Evolutionary conservation across 2,329 filamentous ascomycete species (phyloP).

Genomic region (Calonectria crousiana): DNA sequence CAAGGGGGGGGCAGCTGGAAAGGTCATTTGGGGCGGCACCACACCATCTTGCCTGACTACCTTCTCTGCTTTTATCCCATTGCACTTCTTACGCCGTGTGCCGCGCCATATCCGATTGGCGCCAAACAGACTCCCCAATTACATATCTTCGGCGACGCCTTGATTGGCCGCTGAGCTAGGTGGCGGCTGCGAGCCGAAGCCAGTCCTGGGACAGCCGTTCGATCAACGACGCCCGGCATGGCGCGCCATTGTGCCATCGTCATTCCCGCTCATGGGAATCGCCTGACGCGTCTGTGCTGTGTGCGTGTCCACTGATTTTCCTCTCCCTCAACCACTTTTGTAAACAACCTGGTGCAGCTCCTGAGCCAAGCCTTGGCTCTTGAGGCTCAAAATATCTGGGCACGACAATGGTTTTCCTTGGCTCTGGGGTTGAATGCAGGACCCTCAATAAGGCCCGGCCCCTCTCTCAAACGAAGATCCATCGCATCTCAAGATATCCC

Average conservation of each 20-base stretch:
- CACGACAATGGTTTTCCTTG: slow-evolving; percentile 1
- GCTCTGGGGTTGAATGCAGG: slow-evolving; percentile 14
- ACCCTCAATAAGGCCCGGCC: slow-evolving; percentile 9
- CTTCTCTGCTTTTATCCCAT: neutral
- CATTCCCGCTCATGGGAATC: neutral
- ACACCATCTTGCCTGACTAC: neutral
- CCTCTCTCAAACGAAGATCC: neutral
- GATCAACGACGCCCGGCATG: neutral
- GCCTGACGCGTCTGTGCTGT: neutral
- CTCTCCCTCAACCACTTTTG: neutral
- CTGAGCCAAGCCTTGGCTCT: slow-evolving; percentile 17
- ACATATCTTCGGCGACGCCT: slow-evolving; percentile 38
- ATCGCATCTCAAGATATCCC: slow-evolving; percentile 26
- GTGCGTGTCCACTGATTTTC: neutral
- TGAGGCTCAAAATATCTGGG: slow-evolving; percentile 25
- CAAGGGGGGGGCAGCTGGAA: neutral
- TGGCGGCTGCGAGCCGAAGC: slow-evolving; percentile 18
- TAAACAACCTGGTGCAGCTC: neutral
- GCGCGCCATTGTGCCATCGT: neutral
- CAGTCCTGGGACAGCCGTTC: slow-evolving; percentile 4
- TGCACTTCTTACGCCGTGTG: neutral
- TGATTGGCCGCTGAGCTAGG: slow-evolving; percentile 32
- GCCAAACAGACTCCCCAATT: slow-evolving; percentile 6
- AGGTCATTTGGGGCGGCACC: neutral
- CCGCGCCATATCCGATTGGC: slow-evolving; percentile 14